Evolutionary conservation across 805 yeast genomes (phyloP).

Genomic region (Scheffersomyces amazonensis): DNA sequence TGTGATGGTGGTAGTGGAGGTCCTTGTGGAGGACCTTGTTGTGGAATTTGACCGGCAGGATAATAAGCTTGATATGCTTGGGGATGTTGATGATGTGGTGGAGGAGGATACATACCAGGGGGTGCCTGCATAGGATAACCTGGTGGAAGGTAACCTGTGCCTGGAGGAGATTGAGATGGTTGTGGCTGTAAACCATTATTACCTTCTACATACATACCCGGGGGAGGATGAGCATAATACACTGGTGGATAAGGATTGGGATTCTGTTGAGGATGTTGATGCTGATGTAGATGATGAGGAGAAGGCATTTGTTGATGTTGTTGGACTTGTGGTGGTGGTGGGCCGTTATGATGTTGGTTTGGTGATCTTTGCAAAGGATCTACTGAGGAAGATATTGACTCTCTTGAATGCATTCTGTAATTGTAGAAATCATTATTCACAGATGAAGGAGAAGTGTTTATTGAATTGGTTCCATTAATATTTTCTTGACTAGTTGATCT

Average conservation of each 20-base stretch:
- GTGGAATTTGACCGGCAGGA: background rate
- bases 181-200: background rate
- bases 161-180: constrained; percentile 1
- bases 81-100: constrained; percentile 5
- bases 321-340: background rate
- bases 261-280: constrained; percentile 6
- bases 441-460: background rate
- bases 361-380: background rate
- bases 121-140: too few species aligned
- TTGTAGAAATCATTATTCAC: background rate
- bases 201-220: background rate
- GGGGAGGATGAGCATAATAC: constrained; percentile 1
- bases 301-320: constrained; percentile 2
- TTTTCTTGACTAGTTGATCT: background rate
- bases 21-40: constrained; percentile 1
- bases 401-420: background rate
- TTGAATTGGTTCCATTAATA: too few species aligned
- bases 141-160: too few species aligned
- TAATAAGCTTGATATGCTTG: constrained; percentile 1
- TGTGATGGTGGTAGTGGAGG: constrained; percentile 3
- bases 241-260: constrained; percentile 1
- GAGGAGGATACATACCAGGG: background rate
- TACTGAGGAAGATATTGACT: background rate
- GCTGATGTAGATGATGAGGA: constrained; percentile 4
- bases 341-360: constrained; percentile 2